A percentile compares a stretch with the other conserved stretches of the same genome.
Evolutionary conservation across 768 basidiomycete species (phyloP).

Genomic region (Daedaleopsis nitida): DNA sequence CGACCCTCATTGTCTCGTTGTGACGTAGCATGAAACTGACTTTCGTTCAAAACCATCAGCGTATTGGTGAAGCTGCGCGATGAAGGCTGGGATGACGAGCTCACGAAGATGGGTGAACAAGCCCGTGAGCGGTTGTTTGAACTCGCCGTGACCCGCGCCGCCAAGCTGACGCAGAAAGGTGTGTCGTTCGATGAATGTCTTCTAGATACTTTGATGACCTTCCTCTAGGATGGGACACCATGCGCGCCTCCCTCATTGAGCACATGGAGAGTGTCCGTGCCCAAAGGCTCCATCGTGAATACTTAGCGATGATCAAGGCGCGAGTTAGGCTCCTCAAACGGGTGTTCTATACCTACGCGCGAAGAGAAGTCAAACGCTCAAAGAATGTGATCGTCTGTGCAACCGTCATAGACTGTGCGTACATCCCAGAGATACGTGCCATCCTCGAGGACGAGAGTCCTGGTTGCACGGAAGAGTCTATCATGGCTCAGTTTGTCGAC

Average conservation of each 20-base stretch:
- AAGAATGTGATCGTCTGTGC: background rate
- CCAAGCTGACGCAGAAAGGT: background rate
- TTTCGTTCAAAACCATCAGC: background rate
- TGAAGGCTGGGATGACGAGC: constrained; percentile 12
- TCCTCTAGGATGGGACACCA: background rate
- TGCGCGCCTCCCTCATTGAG: background rate
- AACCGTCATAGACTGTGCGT: background rate
- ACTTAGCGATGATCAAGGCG: background rate
- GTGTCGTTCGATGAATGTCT: background rate
- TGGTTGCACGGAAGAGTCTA: background rate
- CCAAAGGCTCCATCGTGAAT: background rate
- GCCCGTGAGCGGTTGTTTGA: background rate
- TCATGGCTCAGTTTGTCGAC: background rate
- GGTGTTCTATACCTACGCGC: background rate
- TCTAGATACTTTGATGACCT: background rate
- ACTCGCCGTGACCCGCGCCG: background rate
- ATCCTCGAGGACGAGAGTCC: background rate
- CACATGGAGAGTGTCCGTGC: background rate
- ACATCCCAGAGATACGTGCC: background rate
- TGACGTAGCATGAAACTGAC: background rate
- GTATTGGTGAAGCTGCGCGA: background rate
- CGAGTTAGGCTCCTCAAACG: background rate
- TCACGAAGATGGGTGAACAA: background rate
- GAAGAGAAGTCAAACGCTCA: background rate
- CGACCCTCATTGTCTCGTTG: too few species aligned